phyloP scores from a whole-genome alignment of 768 basidiomycete genomes.

The Amanita inopinata region DNA sequence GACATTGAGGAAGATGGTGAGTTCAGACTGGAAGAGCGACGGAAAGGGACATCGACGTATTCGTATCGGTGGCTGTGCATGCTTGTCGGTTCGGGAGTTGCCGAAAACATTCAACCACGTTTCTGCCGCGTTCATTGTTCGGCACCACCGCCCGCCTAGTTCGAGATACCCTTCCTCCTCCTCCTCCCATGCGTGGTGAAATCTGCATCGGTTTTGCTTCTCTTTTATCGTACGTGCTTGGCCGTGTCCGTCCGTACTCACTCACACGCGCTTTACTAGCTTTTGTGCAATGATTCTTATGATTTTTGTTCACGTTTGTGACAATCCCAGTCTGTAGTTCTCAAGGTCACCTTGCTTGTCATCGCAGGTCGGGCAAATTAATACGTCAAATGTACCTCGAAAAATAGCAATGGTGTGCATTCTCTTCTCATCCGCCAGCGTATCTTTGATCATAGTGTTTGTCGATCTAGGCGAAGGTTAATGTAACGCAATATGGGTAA shows the following conservation, averaged over 20 bases:
- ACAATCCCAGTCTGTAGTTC: conserved; percentile 9
- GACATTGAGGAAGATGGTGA: not conserved
- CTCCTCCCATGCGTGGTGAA: conserved; percentile 56
- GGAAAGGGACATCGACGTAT: conserved; percentile 1
- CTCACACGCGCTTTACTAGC: conserved; percentile 18
- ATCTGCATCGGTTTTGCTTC: conserved; percentile 65
- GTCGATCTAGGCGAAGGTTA: conserved; percentile 46
- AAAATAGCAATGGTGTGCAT: conserved; percentile 72
- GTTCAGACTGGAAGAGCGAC: not conserved
- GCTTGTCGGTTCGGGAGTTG: not conserved
- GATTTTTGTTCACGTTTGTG: conserved; percentile 73
- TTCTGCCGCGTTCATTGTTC: conserved; percentile 6
- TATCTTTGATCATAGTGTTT: conserved; percentile 1
- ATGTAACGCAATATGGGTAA: conserved; percentile 66
- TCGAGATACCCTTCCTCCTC: conserved; percentile 13
- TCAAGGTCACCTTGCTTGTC: conserved; percentile 18
- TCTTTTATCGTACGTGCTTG: conserved; percentile 52
- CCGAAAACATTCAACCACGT: conserved; percentile 8
- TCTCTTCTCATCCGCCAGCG: conserved; percentile 12
- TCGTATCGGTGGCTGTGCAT: conserved; percentile 1
- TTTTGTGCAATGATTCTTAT: conserved; percentile 49
- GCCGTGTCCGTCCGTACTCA: conserved; percentile 14
- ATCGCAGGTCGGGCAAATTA: conserved; percentile 72
- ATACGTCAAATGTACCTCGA: conserved; percentile 61
- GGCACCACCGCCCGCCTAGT: conserved; percentile 16